Base-by-base conservation (phyloP, 768 basidiomycete genomes). In the Xerocomellus amylosporus region DNA sequence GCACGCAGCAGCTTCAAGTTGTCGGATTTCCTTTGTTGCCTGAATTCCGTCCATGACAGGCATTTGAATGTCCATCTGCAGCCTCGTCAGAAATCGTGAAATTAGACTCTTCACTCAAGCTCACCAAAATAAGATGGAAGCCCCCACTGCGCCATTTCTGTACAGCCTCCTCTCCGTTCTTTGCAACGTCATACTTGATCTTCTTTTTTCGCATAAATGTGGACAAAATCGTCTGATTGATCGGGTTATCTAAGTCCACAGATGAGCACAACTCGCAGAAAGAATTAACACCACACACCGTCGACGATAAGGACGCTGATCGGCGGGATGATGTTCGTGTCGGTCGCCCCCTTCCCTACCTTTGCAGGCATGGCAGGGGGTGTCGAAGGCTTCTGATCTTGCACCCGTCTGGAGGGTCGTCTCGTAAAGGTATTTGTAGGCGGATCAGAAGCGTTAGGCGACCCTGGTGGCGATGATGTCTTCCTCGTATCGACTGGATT, bases 41-140 rank as follows among this genome's bases (percentile, higher is more conserved):
- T 92, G 85, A 46, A 98, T 97, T 33, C 97, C 97, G 71, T 96
- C 93, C 90, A 97, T 98, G 62, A 98, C 87, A 9, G 97, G 97
- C 84, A 99, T 94, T 73, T 98, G 96, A 50, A 99, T 98, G 75
- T 99, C 97, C 97, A 99, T 99, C 96, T 98, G 60, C 4, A 55
- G 28, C 33, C 37, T 48, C 44, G n/a, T 70, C 36, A 68, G 53
- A 56, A 34, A 52, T 37, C 13, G 15, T 24, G 37, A 34, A 22
- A 19, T 41, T n/a, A 39, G 41, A 12, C 37, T 37, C 20, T 17
- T 22, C 33, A 22, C 37, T 31, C 36, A 17, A 12, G 76, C 90
- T 60, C 58, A 97, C 96, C 73, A 99, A 73, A 51, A 99, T 98
- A 46, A 99, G 79, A 75, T 99, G 96, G 73, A 97, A 99, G 48